These are phyloP conservation scores for Euphorbia lathyris DNA, from an alignment of 345 rosid genomes.

Conservation along the genomic window DNA sequence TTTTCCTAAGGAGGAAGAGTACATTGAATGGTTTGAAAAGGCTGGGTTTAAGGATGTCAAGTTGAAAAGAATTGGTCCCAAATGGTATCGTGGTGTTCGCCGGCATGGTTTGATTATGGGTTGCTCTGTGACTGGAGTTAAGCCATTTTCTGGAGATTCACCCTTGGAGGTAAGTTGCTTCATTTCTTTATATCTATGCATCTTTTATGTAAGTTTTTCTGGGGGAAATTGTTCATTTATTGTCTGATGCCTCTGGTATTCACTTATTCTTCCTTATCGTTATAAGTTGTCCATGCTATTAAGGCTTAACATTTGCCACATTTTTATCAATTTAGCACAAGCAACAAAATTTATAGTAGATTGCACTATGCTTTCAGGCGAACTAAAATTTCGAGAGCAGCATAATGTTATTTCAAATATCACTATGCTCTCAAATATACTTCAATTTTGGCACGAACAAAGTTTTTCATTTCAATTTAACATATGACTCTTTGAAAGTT, in stretches of 20 bases:
- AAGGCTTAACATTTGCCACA: too few species aligned
- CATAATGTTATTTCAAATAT: too few species aligned
- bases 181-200: background rate
- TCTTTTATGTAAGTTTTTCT: background rate
- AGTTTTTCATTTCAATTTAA: too few species aligned
- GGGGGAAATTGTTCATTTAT: background rate
- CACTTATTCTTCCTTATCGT: background rate
- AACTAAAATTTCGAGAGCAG: too few species aligned
- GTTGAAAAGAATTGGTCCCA: conserved; percentile 40
- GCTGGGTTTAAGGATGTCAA: conserved; percentile 37
- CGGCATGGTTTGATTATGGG: conserved; percentile 42
- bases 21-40: conserved; percentile 39
- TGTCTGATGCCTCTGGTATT: background rate
- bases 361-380: too few species aligned
- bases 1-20: conserved; percentile 41
- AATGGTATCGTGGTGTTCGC: conserved; percentile 39
- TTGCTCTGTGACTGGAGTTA: conserved; percentile 39
- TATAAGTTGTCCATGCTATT: too few species aligned
- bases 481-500: too few species aligned
- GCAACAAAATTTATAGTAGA: too few species aligned
- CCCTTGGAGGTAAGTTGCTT: conserved; percentile 28
- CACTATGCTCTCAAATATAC: too few species aligned
- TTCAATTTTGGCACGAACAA: too few species aligned
- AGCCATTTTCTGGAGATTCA: conserved; percentile 34
- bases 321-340: too few species aligned